A percentile compares a stretch with the other conserved stretches of the same genome.
phyloP scores from a whole-genome alignment of 2,329 filamentous ascomycete genomes.

The Venturia effusa region DNA sequence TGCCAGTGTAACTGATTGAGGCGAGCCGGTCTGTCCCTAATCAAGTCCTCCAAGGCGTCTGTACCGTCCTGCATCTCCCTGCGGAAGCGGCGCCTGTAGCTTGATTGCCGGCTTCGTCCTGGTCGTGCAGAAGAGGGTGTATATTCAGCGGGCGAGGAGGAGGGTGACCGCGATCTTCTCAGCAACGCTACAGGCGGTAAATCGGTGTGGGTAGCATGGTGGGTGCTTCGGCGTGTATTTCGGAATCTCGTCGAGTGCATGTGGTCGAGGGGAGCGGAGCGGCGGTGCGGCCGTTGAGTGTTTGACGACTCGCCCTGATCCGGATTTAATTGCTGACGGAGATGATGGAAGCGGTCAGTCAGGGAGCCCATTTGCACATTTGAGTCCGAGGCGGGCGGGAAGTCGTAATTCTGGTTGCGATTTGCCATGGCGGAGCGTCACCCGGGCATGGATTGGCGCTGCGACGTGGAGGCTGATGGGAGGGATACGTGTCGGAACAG shows the following conservation, averaged over 20 bases:
- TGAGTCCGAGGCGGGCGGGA: constrained; percentile 30
- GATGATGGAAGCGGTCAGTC: constrained; percentile 9
- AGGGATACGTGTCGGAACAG: background rate
- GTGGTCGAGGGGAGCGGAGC: background rate
- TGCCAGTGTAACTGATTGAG: constrained; percentile 2
- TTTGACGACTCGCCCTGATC: background rate
- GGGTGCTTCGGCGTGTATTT: background rate
- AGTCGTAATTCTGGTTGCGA: constrained; percentile 25
- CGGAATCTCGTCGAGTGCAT: background rate
- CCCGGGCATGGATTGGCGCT: background rate
- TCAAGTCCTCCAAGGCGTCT: background rate
- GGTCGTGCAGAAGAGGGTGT: background rate
- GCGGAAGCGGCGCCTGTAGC: background rate
- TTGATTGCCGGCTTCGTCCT: background rate
- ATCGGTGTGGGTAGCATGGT: background rate
- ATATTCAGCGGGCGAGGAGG: background rate
- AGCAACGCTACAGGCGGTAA: background rate
- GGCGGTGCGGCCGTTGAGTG: background rate
- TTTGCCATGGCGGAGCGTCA: background rate
- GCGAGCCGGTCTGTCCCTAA: background rate
- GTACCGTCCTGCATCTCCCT: constrained; percentile 6
- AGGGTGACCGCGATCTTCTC: background rate
- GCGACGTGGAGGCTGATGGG: background rate
- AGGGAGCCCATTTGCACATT: background rate
- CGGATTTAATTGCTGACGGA: constrained; percentile 12